A percentile compares a stretch with the other conserved stretches of the same genome.
Evolutionary conservation across 306 rosid species (phyloP).

Genomic region (Cicer judaicum): DNA sequence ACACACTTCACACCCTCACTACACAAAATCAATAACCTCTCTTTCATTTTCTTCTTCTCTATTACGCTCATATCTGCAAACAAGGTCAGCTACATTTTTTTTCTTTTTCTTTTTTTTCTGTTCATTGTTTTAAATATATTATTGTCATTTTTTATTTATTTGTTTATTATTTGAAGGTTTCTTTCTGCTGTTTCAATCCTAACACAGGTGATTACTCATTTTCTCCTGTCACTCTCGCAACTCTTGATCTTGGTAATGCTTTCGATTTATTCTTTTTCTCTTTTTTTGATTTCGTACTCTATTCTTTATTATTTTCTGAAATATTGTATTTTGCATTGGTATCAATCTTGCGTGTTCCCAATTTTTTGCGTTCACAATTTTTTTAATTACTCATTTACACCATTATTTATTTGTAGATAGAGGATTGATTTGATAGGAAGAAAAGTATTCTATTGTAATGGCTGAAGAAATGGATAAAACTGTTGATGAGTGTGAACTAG

Average conservation of each 20-base stretch:
- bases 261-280: background rate
- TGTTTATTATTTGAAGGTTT: too few species aligned
- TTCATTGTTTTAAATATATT: too few species aligned
- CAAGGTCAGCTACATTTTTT: too few species aligned
- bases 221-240: background rate
- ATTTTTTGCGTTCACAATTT: background rate
- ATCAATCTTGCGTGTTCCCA: background rate
- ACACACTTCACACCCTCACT: too few species aligned
- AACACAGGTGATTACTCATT: background rate
- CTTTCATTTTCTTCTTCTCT: too few species aligned
- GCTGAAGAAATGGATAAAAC: slow-evolving; percentile 46
- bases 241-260: background rate
- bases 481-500: slow-evolving; percentile 29
- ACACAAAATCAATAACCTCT: too few species aligned
- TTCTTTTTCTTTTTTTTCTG: too few species aligned
- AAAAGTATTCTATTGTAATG: slow-evolving; percentile 20
- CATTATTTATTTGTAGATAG: slow-evolving; percentile 32
- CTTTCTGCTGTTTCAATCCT: too few species aligned
- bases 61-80: too few species aligned
- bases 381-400: background rate
- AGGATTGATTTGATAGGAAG: slow-evolving; percentile 40
- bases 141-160: too few species aligned
- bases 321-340: background rate
- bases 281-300: background rate
- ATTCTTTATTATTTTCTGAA: background rate